phyloP scores from a whole-genome alignment of 2,329 filamentous ascomycete species.

The Drechmeria coniospora region DNA sequence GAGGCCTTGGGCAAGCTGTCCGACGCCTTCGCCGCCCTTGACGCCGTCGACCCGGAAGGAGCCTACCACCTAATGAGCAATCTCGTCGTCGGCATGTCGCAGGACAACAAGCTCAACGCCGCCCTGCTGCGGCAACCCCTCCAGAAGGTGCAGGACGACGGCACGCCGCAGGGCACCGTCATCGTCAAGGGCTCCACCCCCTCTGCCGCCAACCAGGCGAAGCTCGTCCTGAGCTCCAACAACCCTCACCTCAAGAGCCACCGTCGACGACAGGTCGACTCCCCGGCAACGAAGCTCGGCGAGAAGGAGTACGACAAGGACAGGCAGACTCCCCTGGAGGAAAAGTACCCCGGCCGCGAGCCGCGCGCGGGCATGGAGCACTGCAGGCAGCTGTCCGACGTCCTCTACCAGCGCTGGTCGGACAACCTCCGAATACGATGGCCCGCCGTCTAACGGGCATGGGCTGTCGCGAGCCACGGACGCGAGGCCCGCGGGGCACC shows the following conservation, averaged over 20 bases:
- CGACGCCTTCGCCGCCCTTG: slow-evolving; percentile 71
- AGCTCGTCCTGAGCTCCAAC: slow-evolving; percentile 62
- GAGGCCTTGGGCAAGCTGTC: slow-evolving; percentile 72
- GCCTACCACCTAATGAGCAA: slow-evolving; percentile 71
- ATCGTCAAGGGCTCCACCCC: slow-evolving; percentile 37
- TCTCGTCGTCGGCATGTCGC: slow-evolving; percentile 57
- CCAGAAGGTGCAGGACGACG: slow-evolving; percentile 25
- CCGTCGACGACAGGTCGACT: slow-evolving; percentile 44
- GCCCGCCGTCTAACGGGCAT: slow-evolving; percentile 32
- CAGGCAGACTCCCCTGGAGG: slow-evolving; percentile 30
- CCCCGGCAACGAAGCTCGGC: slow-evolving; percentile 18
- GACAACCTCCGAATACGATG: slow-evolving; percentile 65
- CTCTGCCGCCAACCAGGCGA: slow-evolving; percentile 32
- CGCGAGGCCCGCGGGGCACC: too few species aligned
- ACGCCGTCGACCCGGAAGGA: slow-evolving; percentile 80
- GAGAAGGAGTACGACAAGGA: slow-evolving; percentile 32
- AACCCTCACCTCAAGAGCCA: slow-evolving; percentile 79
- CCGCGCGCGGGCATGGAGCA: slow-evolving; percentile 71
- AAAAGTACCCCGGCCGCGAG: slow-evolving; percentile 39
- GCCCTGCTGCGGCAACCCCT: slow-evolving; percentile 27
- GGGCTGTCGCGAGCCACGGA: too few species aligned
- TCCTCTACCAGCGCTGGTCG: slow-evolving; percentile 81
- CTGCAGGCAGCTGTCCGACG: slow-evolving; percentile 73
- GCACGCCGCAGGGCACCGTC: slow-evolving; percentile 38
- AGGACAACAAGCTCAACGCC: slow-evolving; percentile 48